A percentile compares a stretch with the other conserved stretches of the same genome.
Evolutionary conservation across 2,329 filamentous ascomycete genomes (phyloP).

Genomic region (Byssoonygena ceratinophila): DNA sequence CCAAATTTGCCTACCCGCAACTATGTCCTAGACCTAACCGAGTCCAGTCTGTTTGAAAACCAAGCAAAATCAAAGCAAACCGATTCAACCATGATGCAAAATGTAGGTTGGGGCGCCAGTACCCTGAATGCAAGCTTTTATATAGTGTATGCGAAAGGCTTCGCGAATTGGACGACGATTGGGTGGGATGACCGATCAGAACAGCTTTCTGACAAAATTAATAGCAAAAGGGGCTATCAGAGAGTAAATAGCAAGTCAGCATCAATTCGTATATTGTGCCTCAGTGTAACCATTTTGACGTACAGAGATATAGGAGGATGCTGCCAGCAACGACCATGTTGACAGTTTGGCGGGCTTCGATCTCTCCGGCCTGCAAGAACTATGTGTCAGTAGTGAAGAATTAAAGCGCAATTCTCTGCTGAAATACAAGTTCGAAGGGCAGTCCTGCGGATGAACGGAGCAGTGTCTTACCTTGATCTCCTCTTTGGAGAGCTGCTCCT

Average conservation of each 20-base stretch:
- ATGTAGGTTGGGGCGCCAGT: no score
- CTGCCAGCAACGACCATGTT: conserved; percentile 46
- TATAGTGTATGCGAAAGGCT: no score
- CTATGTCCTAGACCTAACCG: neutral
- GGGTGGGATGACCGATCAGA: conserved; percentile 29
- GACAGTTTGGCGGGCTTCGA: conserved; percentile 44
- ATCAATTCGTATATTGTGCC: neutral
- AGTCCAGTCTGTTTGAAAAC: neutral
- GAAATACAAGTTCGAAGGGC: no score
- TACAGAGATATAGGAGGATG: conserved; percentile 53
- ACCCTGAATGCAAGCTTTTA: no score
- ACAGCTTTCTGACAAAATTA: conserved; percentile 40
- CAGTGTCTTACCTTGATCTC: conserved; percentile 33
- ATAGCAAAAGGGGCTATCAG: conserved; percentile 40
- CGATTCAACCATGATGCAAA: neutral
- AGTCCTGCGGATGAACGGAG: neutral
- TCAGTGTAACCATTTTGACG: conserved; percentile 20
- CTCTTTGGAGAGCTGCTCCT: conserved; percentile 38
- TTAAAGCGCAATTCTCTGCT: neutral
- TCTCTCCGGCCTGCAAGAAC: conserved; percentile 38
- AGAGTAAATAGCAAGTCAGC: neutral
- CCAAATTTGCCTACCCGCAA: conserved; percentile 1
- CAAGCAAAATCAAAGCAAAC: neutral
- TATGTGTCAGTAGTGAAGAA: neutral
- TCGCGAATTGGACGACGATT: no score